Conservation (phyloP, 345 rosid genomes). For the Populus pruinosa region DNA sequence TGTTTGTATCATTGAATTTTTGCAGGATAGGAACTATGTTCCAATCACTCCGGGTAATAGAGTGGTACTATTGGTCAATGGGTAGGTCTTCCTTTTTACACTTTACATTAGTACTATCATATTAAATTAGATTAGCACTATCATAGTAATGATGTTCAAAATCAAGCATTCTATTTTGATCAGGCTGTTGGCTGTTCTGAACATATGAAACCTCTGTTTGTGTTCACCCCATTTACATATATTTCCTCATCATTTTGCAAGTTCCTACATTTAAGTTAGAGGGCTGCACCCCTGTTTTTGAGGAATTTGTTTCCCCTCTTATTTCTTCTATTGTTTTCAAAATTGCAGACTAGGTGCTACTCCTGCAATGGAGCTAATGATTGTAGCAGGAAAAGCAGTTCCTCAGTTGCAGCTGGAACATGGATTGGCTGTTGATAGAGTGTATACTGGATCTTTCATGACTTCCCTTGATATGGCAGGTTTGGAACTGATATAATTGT, state of each 20-base stretch:
- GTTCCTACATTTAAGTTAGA: neutral
- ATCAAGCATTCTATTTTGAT: conserved; percentile 1
- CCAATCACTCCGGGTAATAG: conserved; percentile 84
- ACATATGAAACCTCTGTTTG: neutral
- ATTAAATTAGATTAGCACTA: neutral
- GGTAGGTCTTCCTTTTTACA: conserved; percentile 45
- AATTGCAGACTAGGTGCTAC: conserved; percentile 79
- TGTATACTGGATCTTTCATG: conserved; percentile 93
- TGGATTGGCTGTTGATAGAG: conserved; percentile 97
- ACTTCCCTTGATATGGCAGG: conserved; percentile 99
- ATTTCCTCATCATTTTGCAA: neutral
- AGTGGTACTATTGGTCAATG: conserved; percentile 95
- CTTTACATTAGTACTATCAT: neutral
- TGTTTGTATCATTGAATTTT: conserved; percentile 13
- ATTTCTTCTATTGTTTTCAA: neutral
- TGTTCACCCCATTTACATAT: neutral
- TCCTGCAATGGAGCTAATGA: conserved; percentile 91
- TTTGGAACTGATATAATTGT: conserved; percentile 24
- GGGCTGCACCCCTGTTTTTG: no score
- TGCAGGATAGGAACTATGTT: conserved; percentile 93
- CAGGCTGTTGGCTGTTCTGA: neutral
- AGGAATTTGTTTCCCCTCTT: neutral
- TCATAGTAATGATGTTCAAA: neutral
- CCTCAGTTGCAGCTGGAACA: conserved; percentile 89
- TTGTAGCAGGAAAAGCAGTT: conserved; percentile 88